Percentiles rank a stretch among this genome's conserved stretches.
These are phyloP conservation scores for Cercospora beticola DNA, from an alignment of 2,329 filamentous ascomycete species.

Conservation along the genomic window DNA sequence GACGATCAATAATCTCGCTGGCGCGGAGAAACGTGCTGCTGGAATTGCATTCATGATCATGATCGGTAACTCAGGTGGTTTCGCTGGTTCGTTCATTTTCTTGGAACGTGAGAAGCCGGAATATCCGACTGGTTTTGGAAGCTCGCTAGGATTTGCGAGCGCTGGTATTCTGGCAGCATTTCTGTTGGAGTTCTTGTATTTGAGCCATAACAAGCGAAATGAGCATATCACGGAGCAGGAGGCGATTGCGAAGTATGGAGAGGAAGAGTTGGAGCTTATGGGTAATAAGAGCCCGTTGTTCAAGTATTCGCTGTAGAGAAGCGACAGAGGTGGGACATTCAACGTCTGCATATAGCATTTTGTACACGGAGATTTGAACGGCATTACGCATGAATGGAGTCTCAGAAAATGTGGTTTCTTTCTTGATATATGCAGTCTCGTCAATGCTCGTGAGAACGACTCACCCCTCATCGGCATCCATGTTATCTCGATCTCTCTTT, in stretches of 20 bases:
- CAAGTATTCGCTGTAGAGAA: conserved; percentile 36
- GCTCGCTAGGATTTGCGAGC: conserved; percentile 34
- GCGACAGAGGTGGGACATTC: background rate
- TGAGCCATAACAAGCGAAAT: conserved; percentile 39
- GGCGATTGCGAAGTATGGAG: conserved; percentile 37
- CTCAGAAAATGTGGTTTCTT: background rate
- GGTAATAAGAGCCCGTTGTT: conserved; percentile 43
- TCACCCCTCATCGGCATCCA: conserved; percentile 71
- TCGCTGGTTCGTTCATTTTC: conserved; percentile 34
- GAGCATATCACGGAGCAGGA: conserved; percentile 39
- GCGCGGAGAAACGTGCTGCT: conserved; percentile 40
- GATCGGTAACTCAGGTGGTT: conserved; percentile 34
- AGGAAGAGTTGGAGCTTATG: conserved; percentile 40
- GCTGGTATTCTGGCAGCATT: conserved; percentile 30
- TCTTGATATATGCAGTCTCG: background rate
- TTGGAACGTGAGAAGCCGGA: conserved; percentile 39
- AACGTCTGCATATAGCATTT: no score
- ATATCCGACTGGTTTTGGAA: conserved; percentile 41
- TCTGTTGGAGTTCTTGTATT: conserved; percentile 35
- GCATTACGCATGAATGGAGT: background rate
- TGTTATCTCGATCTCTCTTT: conserved; percentile 59
- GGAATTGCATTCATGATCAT: conserved; percentile 43
- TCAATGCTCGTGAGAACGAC: background rate
- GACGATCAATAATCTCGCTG: conserved; percentile 38
- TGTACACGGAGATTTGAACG: no score